Evolutionary conservation across 2,329 filamentous ascomycete genomes (phyloP), one percentile per base, ranked within the genome.

Genomic region (Fusarium zealandicum): DNA sequence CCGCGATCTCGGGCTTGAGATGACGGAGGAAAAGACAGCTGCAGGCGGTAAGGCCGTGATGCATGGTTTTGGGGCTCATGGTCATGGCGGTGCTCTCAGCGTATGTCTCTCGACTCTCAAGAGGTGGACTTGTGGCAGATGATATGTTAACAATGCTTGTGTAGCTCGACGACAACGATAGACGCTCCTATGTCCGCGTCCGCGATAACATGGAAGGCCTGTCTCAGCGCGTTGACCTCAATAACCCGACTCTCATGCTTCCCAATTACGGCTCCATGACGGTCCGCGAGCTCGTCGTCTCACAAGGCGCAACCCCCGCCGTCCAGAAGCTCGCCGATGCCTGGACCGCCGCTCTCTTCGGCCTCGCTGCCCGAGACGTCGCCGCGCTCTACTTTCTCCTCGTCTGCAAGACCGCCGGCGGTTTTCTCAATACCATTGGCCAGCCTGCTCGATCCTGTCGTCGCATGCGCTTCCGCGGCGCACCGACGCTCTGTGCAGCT

Each of bases 281-380:
- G 3, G 51, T 65, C 20, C 47, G 45, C 32, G 57, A 65, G 25
- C 58, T 66, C 17, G 55, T 63, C 20, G 48, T 57, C 6, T 62
- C 57, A 0, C 63, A 66, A 11, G 63, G 65, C 14, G 63, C 59
- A 22, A 64, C 58, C 1, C 25, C 41, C 1, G 32, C 33, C 13
- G 43, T 67, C 5, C 41, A 46, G 16, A 48, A 44, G 5, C 16
- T 67, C 18, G 65, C 54, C 12, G 54, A 59, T 17, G 30, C 54
- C n/a, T 69, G 68, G 68, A 62, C 67, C 6, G 59, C 57, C 11
- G 50, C 51, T 7, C 59, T 68, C 41, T 64, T 70, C 25, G 69
- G 68, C 28, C 42, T 63, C 5, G 60, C 50, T 1, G 56, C 59
- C 12, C 7, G 39, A 18, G 43, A 58, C 5, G 57, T 69, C 36